Evolutionary conservation across 106 monocot genomes (phyloP), one percentile per base, ranked within the genome.

Genomic region (Posidonia australis): DNA sequence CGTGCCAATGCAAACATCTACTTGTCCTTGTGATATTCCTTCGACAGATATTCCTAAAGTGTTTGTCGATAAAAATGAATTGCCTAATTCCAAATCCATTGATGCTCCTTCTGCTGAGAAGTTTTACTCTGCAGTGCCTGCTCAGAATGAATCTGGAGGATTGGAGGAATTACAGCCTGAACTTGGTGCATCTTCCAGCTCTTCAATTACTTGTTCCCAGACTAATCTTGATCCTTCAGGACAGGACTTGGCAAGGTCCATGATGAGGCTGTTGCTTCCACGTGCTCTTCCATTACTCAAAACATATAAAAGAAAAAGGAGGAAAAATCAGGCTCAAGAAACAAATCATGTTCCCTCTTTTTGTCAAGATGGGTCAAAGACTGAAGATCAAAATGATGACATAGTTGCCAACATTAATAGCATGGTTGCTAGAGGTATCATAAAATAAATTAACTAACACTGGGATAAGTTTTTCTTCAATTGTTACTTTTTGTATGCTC

Each of bases 201-300:
- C 85, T 27, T 74, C 78, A 63, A 71, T 80, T 80, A 43, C 64
- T 47, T 71, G 72, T 64, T 81, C 74, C 24, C 76, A 81, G 64
- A 54, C 44, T 66, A 78, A 80, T 67, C 29, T 76, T 26, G 70
- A 83, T 63, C 47, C 72, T 66, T 73, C 79, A 48, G 80, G 67
- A 3, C 76, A 83, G 51, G 91, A 91, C 51, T 49, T 83, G 54
- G 76, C 85, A 55, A 90, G 41, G 54, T 91, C 84, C 44, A 99
- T 99, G 98, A 88, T 99, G 85, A 71, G 68, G 36, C 76, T 90
- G 77, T 79, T 90, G 63, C 90, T 96, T 74, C 96, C 96, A 44
- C 82, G 75, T 80, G 96, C 90, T 63, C 58, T 96, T 66, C 96
- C 96, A 47, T 72, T 90, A 72, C 76, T 96, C 31, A 87, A 90